phyloP scores from a whole-genome alignment of 352 stramenopile genomes.

The Pythium sp. region DNA sequence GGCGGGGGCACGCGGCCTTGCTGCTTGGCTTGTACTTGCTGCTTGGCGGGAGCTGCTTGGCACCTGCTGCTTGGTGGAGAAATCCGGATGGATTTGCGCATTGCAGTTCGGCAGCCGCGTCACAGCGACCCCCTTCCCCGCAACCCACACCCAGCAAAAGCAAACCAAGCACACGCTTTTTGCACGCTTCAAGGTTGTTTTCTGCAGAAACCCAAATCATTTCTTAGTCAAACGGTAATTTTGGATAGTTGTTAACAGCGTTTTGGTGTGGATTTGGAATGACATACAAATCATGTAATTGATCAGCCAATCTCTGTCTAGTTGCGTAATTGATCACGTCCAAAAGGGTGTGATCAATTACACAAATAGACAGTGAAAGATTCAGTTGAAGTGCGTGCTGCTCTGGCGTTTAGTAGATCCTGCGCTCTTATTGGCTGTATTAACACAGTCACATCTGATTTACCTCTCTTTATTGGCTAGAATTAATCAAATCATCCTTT shows the following conservation, averaged over 20 bases:
- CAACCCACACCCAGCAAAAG: neutral
- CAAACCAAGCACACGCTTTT: neutral
- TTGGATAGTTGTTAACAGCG: neutral
- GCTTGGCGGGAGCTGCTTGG: neutral
- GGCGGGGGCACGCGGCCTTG: neutral
- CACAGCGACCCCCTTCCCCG: neutral
- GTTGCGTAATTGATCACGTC: neutral
- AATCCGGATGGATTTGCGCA: neutral
- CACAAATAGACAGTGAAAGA: constrained; percentile 8
- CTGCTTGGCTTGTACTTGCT: neutral
- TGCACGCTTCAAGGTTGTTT: neutral
- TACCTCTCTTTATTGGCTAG: neutral
- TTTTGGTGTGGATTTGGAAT: neutral
- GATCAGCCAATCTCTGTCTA: neutral
- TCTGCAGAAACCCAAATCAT: neutral
- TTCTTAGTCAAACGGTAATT: neutral
- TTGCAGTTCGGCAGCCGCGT: neutral
- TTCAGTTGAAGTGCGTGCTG: constrained; percentile 20
- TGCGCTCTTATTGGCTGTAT: constrained; percentile 7
- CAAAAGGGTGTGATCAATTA: neutral
- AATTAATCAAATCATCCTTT: neutral
- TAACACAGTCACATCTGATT: neutral
- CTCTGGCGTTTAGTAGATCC: neutral
- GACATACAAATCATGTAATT: no score
- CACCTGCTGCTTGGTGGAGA: neutral